These are phyloP conservation scores for Fusarium floridanum DNA, from an alignment of 2,329 filamentous ascomycete genomes.

Conservation along the genomic window DNA sequence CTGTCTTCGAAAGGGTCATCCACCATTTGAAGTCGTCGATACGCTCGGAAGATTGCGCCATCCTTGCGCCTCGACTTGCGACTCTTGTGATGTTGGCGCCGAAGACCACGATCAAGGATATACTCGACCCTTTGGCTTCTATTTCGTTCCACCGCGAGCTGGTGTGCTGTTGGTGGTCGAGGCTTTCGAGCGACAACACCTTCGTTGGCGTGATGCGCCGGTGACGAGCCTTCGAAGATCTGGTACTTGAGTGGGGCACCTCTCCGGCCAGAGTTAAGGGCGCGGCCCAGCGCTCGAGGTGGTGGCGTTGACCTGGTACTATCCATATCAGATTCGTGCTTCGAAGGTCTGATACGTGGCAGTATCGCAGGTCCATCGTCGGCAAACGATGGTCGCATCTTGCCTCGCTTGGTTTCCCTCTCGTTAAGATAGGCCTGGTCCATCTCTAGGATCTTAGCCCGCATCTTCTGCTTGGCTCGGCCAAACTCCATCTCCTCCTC, in stretches of 20 bases:
- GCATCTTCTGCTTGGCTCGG: conserved; percentile 78
- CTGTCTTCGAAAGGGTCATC: conserved; percentile 71
- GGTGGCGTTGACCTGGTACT: conserved; percentile 60
- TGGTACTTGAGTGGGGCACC: conserved; percentile 69
- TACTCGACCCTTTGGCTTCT: conserved; percentile 84
- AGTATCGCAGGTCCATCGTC: conserved; percentile 70
- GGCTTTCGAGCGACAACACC: conserved; percentile 72
- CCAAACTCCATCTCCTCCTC: conserved; percentile 78
- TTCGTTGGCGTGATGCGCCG: conserved; percentile 67
- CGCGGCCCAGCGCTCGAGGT: conserved; percentile 49
- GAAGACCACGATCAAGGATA: conserved; percentile 81
- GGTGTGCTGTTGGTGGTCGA: conserved; percentile 83
- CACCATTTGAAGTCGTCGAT: conserved; percentile 71
- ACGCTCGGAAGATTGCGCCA: conserved; percentile 75
- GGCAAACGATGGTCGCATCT: conserved; percentile 54
- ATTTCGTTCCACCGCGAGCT: conserved; percentile 84
- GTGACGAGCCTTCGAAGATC: conserved; percentile 72
- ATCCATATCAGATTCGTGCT: conserved; percentile 66
- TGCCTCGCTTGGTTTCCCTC: conserved; percentile 69
- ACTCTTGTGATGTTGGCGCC: conserved; percentile 73
- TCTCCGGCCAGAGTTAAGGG: conserved; percentile 51
- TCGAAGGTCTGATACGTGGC: conserved; percentile 73
- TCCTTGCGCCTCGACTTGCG: conserved; percentile 73
- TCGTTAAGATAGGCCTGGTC: conserved; percentile 78
- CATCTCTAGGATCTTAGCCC: conserved; percentile 80